A percentile compares a stretch with the other conserved stretches of the same genome.
Conservation (phyloP, 495 filamentous ascomycete genomes). For the Aspergillus incahuasiensis region DNA sequence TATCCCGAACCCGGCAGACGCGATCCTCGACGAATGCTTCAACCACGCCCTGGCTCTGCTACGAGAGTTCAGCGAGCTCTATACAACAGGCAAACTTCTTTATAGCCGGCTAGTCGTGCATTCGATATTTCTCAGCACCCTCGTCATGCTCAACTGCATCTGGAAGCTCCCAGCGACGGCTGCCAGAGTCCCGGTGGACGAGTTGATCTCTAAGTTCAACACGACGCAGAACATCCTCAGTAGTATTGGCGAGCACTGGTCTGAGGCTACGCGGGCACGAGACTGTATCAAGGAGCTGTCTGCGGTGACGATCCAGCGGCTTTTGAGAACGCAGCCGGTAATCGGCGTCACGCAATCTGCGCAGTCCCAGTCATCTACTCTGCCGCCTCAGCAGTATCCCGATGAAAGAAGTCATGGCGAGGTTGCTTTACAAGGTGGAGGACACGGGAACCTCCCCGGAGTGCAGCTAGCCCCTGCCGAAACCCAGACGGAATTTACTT, state of each 20-base stretch:
- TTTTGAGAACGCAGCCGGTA: slow-evolving; percentile 21
- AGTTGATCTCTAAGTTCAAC: slow-evolving; percentile 33
- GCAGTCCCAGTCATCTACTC: not conserved
- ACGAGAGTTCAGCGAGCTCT: slow-evolving; percentile 31
- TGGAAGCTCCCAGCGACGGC: slow-evolving; percentile 34
- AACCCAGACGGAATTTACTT: not conserved
- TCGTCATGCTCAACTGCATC: slow-evolving; percentile 41
- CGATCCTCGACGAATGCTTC: slow-evolving; percentile 31
- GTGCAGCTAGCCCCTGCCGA: not conserved
- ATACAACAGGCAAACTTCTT: slow-evolving; percentile 28
- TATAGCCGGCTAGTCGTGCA: slow-evolving; percentile 41
- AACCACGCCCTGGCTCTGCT: slow-evolving; percentile 34
- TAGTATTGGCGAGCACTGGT: slow-evolving; percentile 45
- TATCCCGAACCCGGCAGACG: slow-evolving; percentile 36
- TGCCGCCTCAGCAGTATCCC: not conserved
- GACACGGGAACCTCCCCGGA: not conserved
- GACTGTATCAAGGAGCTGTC: slow-evolving; percentile 42
- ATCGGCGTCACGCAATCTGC: slow-evolving; percentile 11
- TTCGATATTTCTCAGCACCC: slow-evolving; percentile 35
- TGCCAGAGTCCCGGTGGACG: slow-evolving; percentile 32
- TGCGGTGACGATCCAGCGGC: slow-evolving; percentile 32
- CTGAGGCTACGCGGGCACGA: slow-evolving; percentile 37
- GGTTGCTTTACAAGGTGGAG: not conserved
- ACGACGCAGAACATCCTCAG: slow-evolving; percentile 41
- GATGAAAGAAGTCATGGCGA: not conserved